Conservation (phyloP, 2,329 filamentous ascomycete genomes). For the Penicillium frequentans region DNA sequence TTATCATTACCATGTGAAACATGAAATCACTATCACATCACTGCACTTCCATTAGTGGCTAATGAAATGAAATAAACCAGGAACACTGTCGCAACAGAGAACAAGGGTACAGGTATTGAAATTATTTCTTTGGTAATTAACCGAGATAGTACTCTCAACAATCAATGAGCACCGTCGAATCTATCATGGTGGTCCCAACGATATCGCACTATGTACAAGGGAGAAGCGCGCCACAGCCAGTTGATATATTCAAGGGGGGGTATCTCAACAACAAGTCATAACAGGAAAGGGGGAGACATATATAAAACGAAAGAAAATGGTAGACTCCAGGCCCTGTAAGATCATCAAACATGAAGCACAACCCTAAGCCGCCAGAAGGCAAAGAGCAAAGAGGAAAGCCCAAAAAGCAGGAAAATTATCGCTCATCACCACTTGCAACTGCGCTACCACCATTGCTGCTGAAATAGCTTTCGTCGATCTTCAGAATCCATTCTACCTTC, state of each 20-base stretch:
- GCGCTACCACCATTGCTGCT: constrained; percentile 33
- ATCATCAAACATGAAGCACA: constrained; percentile 24
- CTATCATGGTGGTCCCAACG: constrained; percentile 23
- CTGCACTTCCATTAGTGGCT: not conserved
- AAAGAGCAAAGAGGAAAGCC: constrained; percentile 3
- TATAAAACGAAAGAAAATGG: constrained; percentile 13
- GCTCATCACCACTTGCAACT: constrained; percentile 23
- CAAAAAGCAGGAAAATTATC: constrained; percentile 11
- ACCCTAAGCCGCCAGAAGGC: not conserved
- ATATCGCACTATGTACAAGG: constrained; percentile 35
- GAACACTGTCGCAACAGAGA: not conserved
- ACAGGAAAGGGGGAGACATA: constrained; percentile 7
- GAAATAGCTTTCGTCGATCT: constrained; percentile 81
- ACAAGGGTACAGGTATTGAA: not conserved
- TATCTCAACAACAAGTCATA: constrained; percentile 39
- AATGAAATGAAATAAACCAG: not conserved
- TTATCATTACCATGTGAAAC: not conserved
- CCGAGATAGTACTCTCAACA: constrained; percentile 8
- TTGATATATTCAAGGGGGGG: constrained; percentile 38
- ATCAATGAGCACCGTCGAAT: constrained; percentile 21
- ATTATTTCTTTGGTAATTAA: not conserved
- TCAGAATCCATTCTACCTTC: constrained; percentile 96
- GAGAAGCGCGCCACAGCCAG: constrained; percentile 28
- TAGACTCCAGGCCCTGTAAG: constrained; percentile 23
- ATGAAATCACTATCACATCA: too few relatives aligned